Percentiles rank a stretch among this genome's conserved stretches.
These are phyloP conservation scores for Emergomyces pasteurianus DNA, from an alignment of 2,329 filamentous ascomycete genomes.

Conservation along the genomic window DNA sequence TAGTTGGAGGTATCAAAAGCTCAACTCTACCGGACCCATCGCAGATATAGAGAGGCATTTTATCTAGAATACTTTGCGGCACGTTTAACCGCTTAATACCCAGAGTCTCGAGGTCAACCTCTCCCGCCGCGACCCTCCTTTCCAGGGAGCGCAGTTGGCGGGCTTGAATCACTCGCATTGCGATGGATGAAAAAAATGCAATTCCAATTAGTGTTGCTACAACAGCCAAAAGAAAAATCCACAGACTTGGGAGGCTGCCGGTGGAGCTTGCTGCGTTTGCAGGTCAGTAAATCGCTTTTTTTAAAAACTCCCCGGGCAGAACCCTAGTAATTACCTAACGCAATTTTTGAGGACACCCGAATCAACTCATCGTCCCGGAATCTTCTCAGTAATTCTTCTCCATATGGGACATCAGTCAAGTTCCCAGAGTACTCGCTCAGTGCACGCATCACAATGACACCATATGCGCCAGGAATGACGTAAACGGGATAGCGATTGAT, in stretches of 20 bases:
- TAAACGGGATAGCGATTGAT: slow-evolving; percentile 70
- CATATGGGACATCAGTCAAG: slow-evolving; percentile 35
- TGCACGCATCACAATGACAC: slow-evolving; percentile 56
- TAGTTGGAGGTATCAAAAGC: neutral
- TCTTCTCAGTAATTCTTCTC: slow-evolving; percentile 20
- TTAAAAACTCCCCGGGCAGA: neutral
- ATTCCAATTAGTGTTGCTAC: slow-evolving; percentile 59
- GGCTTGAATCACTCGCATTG: slow-evolving; percentile 68
- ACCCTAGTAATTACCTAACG: slow-evolving; percentile 26
- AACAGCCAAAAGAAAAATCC: slow-evolving; percentile 64
- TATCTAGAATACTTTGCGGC: slow-evolving; percentile 56
- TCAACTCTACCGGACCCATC: slow-evolving; percentile 20
- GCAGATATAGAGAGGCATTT: slow-evolving; percentile 71
- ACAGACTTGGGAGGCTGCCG: slow-evolving; percentile 53
- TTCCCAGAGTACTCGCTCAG: slow-evolving; percentile 68
- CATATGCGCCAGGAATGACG: slow-evolving; percentile 58
- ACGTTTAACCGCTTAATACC: slow-evolving; percentile 75
- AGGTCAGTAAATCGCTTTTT: neutral
- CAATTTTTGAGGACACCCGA: slow-evolving; percentile 41
- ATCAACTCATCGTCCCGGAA: slow-evolving; percentile 34
- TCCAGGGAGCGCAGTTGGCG: slow-evolving; percentile 56
- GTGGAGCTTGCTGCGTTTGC: slow-evolving; percentile 18
- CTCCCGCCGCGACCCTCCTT: slow-evolving; percentile 59
- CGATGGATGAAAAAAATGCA: slow-evolving; percentile 52
- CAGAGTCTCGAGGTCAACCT: slow-evolving; percentile 75